Evolutionary conservation across 164 flowering plant species (phyloP).

Genomic region (Dillenia turbinata): DNA sequence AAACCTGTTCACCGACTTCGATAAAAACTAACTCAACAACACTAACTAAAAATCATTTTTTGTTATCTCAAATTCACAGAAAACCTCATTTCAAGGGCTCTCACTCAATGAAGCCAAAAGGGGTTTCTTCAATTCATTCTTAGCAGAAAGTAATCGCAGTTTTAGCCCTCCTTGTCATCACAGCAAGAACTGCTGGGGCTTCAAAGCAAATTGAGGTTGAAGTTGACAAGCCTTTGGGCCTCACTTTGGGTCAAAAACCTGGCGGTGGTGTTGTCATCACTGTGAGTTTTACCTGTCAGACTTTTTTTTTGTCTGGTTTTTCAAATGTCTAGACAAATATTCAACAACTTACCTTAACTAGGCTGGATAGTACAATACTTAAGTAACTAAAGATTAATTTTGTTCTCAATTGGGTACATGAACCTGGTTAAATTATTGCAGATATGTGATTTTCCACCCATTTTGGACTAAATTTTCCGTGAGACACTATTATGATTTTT

Average conservation of each 20-base stretch:
- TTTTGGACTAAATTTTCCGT: too few relatives aligned
- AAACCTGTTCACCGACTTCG: background rate
- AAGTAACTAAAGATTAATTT: too few relatives aligned
- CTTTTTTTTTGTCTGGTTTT: background rate
- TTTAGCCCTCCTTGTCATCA: conserved; percentile 33
- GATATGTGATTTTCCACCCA: background rate
- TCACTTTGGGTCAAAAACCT: conserved; percentile 81
- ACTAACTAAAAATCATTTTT: background rate
- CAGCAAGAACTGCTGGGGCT: conserved; percentile 74
- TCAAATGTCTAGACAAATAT: background rate
- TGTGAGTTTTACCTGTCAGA: conserved; percentile 34
- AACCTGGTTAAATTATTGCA: too few relatives aligned
- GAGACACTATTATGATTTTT: too few relatives aligned
- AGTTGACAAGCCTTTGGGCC: conserved; percentile 94
- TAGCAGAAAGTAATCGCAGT: conserved; percentile 17
- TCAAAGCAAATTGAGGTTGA: conserved; percentile 91
- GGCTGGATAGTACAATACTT: too few relatives aligned
- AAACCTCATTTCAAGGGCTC: conserved; percentile 64
- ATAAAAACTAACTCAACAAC: conserved; percentile 1
- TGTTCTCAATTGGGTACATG: too few relatives aligned
- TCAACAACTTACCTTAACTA: too few relatives aligned
- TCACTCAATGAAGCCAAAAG: conserved; percentile 61
- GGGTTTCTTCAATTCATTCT: conserved; percentile 35
- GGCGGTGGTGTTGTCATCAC: conserved; percentile 93
- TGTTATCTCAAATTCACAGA: conserved; percentile 23